These are phyloP conservation scores for Citrus cavaleriei DNA, from an alignment of 345 rosid species.

Conservation along the genomic window DNA sequence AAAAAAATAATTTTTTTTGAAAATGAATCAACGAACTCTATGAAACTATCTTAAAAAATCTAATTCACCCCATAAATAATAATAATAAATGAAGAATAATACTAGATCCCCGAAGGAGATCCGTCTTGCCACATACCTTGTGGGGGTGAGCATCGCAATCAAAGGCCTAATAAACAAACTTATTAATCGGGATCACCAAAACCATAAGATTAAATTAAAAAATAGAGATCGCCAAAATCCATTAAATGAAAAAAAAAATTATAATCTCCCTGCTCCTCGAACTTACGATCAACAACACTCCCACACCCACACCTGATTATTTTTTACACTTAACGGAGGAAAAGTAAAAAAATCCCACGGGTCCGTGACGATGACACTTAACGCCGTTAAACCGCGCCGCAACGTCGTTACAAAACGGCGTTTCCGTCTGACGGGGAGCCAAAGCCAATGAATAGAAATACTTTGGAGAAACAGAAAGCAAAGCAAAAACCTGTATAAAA, in stretches of 20 bases:
- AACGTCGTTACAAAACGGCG: constrained; percentile 48
- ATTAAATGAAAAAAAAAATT: background rate
- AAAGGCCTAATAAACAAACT: background rate
- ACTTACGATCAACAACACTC: background rate
- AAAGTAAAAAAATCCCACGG: background rate
- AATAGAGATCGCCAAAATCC: background rate
- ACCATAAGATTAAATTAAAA: background rate
- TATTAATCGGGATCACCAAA: constrained; percentile 38
- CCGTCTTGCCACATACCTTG: background rate
- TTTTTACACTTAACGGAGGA: background rate
- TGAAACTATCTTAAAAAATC: background rate
- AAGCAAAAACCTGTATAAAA: constrained; percentile 32
- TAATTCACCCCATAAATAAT: background rate
- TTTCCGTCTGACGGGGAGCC: constrained; percentile 22
- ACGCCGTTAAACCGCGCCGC: constrained; percentile 47
- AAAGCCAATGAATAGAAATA: constrained; percentile 8
- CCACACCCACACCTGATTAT: constrained; percentile 1
- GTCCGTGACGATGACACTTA: constrained; percentile 11
- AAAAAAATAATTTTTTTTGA: too few relatives aligned
- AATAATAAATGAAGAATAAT: background rate
- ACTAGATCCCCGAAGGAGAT: background rate
- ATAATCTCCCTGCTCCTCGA: constrained; percentile 22
- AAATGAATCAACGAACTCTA: too few relatives aligned
- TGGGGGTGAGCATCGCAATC: background rate
- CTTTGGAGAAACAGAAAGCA: constrained; percentile 7